Conservation (phyloP, 768 basidiomycete species). For the Sistotremastrum suecicum region DNA sequence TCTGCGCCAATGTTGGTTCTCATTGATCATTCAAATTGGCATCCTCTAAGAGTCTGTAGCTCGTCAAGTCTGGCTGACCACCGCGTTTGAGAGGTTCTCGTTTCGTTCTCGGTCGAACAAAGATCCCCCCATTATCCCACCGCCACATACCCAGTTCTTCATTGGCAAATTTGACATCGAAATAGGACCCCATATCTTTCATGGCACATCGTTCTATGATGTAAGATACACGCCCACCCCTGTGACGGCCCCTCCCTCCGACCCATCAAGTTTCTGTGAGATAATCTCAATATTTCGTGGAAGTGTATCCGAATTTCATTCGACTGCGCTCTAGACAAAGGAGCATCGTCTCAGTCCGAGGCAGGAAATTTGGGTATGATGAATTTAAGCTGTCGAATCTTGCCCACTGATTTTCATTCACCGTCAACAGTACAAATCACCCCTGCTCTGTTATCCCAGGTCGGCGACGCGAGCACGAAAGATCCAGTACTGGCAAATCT, state of each 20-base stretch:
- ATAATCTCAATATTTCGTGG: too few species aligned
- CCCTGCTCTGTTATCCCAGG: constrained; percentile 43
- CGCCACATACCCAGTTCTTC: constrained; percentile 51
- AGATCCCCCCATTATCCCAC: constrained; percentile 35
- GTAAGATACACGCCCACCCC: constrained; percentile 17
- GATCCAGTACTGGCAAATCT: constrained; percentile 58
- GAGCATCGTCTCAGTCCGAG: too few species aligned
- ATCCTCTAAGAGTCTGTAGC: constrained; percentile 26
- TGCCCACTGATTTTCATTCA: constrained; percentile 22
- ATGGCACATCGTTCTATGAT: constrained; percentile 56
- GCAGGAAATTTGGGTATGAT: constrained; percentile 5
- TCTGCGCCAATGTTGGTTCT: constrained; percentile 46
- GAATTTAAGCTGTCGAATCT: background rate
- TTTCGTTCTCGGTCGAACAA: constrained; percentile 48
- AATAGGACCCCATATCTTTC: constrained; percentile 64
- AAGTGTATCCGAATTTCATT: too few species aligned
- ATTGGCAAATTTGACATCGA: constrained; percentile 57
- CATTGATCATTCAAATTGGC: constrained; percentile 5
- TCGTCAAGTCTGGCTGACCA: constrained; percentile 53
- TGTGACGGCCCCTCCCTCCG: background rate
- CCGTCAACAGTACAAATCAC: constrained; percentile 34
- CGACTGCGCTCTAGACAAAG: too few species aligned
- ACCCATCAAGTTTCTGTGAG: background rate
- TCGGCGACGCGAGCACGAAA: constrained; percentile 48
- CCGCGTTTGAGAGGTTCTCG: constrained; percentile 58